These are phyloP conservation scores for Grigorovia transvaalensis DNA, from an alignment of 805 yeast species.

Conservation along the genomic window DNA sequence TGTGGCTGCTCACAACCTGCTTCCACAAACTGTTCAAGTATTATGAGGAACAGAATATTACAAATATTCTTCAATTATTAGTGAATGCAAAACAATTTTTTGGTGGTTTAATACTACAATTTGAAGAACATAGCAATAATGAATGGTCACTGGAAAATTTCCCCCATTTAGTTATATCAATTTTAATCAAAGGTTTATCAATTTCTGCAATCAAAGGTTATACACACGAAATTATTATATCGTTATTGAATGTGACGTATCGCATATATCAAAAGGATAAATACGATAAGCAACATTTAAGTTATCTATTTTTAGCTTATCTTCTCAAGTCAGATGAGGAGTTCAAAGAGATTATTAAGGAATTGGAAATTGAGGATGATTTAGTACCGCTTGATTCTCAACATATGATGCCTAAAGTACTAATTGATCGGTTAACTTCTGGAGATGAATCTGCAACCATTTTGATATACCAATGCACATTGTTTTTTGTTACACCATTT, in stretches of 20 bases:
- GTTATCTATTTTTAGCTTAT: conserved; percentile 26
- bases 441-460: conserved; percentile 21
- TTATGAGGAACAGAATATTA: conserved; percentile 15
- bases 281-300: conserved; percentile 7
- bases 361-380: conserved; percentile 28
- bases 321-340: conserved; percentile 31
- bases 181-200: conserved; percentile 46
- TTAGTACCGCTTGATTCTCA: conserved; percentile 24
- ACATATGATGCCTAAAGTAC: conserved; percentile 28
- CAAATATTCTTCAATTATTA: conserved; percentile 24
- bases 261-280: conserved; percentile 19
- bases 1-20: conserved; percentile 29
- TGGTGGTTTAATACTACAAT: conserved; percentile 28
- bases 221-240: conserved; percentile 36
- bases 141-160: conserved; percentile 35
- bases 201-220: conserved; percentile 44
- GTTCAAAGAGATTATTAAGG: conserved; percentile 23
- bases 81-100: conserved; percentile 32
- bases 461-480: conserved; percentile 22
- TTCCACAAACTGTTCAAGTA: conserved; percentile 23
- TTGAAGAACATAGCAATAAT: conserved; percentile 35
- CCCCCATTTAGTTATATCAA: conserved; percentile 38
- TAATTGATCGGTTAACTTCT: conserved; percentile 23
- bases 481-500: conserved; percentile 19
- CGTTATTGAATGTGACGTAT: conserved; percentile 35